A percentile compares a stretch with the other conserved stretches of the same genome.
Conservation (phyloP, 1,284 basidiomycete species). For the Prillingera fragicola region DNA sequence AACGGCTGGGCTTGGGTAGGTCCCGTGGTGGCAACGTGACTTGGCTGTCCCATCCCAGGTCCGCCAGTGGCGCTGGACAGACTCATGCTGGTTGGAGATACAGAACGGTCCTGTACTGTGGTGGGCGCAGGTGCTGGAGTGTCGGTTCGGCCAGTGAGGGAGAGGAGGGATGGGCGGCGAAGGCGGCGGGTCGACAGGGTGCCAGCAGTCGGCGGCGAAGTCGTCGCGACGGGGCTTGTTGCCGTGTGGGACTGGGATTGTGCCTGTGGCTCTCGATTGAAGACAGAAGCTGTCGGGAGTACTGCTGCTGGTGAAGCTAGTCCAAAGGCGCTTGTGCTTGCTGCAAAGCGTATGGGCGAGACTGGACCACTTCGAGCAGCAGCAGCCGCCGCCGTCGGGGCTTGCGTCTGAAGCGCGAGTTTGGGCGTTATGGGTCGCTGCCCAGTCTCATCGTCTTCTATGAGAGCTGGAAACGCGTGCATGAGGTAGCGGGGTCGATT, state of each 20-base stretch:
- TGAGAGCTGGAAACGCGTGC: no score
- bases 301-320: slow-evolving; percentile 21
- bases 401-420: slow-evolving; percentile 1
- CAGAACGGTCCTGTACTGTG: not conserved
- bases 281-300: no score
- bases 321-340: slow-evolving; percentile 38
- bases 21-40: slow-evolving; percentile 9
- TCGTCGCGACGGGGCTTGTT: not conserved
- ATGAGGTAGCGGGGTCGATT: no score
- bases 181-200: slow-evolving; percentile 19
- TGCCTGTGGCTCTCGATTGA: not conserved
- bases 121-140: no score
- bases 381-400: not conserved
- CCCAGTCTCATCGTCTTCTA: no score
- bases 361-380: no score
- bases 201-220: slow-evolving; percentile 8
- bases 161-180: slow-evolving; percentile 35
- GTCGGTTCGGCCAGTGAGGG: no score
- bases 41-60: no score
- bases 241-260: not conserved
- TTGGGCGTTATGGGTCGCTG: no score
- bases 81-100: not conserved
- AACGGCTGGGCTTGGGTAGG: slow-evolving; percentile 17
- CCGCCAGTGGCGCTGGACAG: no score
- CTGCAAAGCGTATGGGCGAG: slow-evolving; percentile 28